Conservation (phyloP, 352 stramenopile species). For the Globisporangium abappressorium region DNA sequence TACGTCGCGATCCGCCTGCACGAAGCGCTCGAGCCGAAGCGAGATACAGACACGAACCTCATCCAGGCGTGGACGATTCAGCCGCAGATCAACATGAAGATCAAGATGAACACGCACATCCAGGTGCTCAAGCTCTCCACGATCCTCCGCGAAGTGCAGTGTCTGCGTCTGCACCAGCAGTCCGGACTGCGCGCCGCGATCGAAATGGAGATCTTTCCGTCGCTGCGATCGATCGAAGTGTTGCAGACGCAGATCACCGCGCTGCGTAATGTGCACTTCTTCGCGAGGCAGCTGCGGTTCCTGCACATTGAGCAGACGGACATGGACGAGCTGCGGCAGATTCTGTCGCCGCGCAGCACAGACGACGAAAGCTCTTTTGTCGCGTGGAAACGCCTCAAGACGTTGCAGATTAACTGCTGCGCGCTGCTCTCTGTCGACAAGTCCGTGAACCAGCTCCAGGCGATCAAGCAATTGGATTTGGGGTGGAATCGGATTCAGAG, state of each 20-base stretch:
- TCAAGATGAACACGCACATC: conserved; percentile 76
- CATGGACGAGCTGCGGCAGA: conserved; percentile 35
- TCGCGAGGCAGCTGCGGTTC: conserved; percentile 59
- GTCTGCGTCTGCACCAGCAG: conserved; percentile 61
- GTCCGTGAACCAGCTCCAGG: conserved; percentile 49
- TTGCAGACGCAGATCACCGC: conserved; percentile 39
- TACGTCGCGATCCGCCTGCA: conserved; percentile 66
- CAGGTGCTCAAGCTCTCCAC: conserved; percentile 87
- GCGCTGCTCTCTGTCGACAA: conserved; percentile 42
- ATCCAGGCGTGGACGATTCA: conserved; percentile 80
- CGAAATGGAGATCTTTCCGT: conserved; percentile 84
- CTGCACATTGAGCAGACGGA: conserved; percentile 70
- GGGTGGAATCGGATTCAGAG: conserved; percentile 67
- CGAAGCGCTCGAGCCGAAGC: conserved; percentile 69
- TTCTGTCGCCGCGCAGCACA: conserved; percentile 33
- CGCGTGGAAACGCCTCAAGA: conserved; percentile 46
- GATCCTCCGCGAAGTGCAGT: conserved; percentile 68
- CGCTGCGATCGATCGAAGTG: conserved; percentile 57
- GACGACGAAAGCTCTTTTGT: background rate
- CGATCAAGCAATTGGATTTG: conserved; percentile 49
- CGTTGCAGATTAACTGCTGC: conserved; percentile 73
- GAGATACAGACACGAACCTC: conserved; percentile 54
- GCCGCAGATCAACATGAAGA: conserved; percentile 47
- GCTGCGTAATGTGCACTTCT: conserved; percentile 63
- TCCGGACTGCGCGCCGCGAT: conserved; percentile 34